These are phyloP conservation scores for Colletotrichum euphorbiae DNA, from an alignment of 2,329 filamentous ascomycete species.

Conservation along the genomic window DNA sequence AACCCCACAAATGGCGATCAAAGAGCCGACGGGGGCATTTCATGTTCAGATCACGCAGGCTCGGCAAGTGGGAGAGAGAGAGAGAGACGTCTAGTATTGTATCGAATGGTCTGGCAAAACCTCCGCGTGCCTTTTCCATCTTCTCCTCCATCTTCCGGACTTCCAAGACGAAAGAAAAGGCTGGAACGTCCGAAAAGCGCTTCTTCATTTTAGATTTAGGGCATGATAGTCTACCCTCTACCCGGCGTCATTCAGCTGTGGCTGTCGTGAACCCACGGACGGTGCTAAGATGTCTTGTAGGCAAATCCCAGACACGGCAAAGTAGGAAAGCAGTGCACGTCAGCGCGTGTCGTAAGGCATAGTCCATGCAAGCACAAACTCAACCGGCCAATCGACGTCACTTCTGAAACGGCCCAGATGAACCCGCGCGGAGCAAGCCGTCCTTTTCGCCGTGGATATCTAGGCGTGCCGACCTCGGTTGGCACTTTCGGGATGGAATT, in stretches of 20 bases:
- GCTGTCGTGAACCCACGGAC: constrained; percentile 31
- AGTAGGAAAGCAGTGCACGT: constrained; percentile 6
- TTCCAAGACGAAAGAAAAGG: neutral
- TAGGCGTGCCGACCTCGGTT: constrained; percentile 1
- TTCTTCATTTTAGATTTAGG: neutral
- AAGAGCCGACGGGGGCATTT: neutral
- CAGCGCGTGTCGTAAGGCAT: constrained; percentile 18
- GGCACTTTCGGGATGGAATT: neutral
- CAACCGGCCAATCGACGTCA: constrained; percentile 33
- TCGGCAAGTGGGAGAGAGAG: neutral
- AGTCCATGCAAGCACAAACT: constrained; percentile 33
- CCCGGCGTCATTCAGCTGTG: constrained; percentile 2
- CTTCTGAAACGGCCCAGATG: constrained; percentile 35
- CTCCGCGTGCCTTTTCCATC: too few species aligned
- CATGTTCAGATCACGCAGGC: neutral
- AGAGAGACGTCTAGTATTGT: too few species aligned
- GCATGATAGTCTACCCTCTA: constrained; percentile 5
- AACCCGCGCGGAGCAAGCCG: constrained; percentile 28
- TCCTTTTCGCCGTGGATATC: neutral
- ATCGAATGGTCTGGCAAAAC: too few species aligned
- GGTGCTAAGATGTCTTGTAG: constrained; percentile 35
- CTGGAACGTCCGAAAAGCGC: constrained; percentile 2
- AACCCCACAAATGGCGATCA: neutral
- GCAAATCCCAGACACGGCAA: constrained; percentile 30
- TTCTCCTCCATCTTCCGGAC: neutral